A percentile compares a stretch with the other conserved stretches of the same genome.
phyloP scores from a whole-genome alignment of 495 filamentous ascomycete genomes.

The Glarea lozoyensis region DNA sequence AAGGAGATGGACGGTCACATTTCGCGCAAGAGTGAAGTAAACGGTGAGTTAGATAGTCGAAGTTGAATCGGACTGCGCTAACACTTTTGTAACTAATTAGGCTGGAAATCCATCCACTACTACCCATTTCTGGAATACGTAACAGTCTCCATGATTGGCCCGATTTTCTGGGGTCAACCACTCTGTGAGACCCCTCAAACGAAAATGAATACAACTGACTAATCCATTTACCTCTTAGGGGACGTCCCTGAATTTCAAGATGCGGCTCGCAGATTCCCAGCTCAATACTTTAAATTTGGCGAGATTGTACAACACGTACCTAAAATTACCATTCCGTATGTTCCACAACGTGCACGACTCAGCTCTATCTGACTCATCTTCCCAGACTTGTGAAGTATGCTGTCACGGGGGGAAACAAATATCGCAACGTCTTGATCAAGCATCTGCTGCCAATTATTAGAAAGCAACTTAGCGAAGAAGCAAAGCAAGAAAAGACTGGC shows the following conservation, averaged over 20 bases:
- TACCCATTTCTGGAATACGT: slow-evolving; percentile 1
- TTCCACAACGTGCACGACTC: no score
- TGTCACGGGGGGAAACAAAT: slow-evolving; percentile 1
- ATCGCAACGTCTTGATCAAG: background rate
- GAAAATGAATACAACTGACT: background rate
- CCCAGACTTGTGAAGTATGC: background rate
- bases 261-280: background rate
- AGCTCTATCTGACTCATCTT: no score
- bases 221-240: background rate
- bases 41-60: background rate
- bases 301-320: slow-evolving; percentile 1
- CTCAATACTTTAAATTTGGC: background rate
- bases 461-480: background rate
- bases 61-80: background rate
- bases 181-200: background rate
- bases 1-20: background rate
- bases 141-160: slow-evolving; percentile 1
- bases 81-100: background rate
- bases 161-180: background rate
- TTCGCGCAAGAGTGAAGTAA: background rate
- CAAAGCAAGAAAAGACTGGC: background rate
- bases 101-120: background rate
- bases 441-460: background rate
- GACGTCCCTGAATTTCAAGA: background rate
- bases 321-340: background rate